Percentiles rank a stretch among this genome's conserved stretches.
Conservation (phyloP, 2,329 filamentous ascomycete genomes). For the Aspergillaceae sp. region DNA sequence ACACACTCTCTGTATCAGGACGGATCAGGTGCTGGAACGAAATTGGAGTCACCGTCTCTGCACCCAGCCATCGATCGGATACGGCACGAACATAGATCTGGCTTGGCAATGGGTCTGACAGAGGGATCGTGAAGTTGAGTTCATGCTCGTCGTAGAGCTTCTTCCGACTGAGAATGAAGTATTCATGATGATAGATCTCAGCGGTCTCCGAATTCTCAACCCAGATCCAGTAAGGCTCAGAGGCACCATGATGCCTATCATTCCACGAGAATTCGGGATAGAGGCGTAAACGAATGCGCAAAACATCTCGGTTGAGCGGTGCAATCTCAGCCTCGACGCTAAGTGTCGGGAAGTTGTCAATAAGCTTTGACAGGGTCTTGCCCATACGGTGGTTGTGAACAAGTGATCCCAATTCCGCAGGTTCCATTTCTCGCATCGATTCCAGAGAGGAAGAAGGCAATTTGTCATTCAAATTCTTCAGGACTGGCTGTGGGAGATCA, state of each 20-base stretch:
- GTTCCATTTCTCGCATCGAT: constrained; percentile 82
- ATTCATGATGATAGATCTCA: constrained; percentile 96
- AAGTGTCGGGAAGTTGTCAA: constrained; percentile 87
- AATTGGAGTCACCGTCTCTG: constrained; percentile 88
- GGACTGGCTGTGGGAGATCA: constrained; percentile 71
- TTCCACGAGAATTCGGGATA: constrained; percentile 93
- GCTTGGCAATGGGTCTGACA: constrained; percentile 84
- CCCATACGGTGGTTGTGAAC: constrained; percentile 90
- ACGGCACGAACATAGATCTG: constrained; percentile 95
- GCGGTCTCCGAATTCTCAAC: constrained; percentile 97
- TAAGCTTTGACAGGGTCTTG: constrained; percentile 65
- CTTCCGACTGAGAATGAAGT: constrained; percentile 81
- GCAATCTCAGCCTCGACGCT: constrained; percentile 90
- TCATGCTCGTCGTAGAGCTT: constrained; percentile 96
- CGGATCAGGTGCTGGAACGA: constrained; percentile 97
- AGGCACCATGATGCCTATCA: constrained; percentile 83
- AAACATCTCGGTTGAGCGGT: constrained; percentile 84
- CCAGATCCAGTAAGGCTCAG: constrained; percentile 97
- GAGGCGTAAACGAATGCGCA: constrained; percentile 79
- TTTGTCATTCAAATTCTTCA: constrained; percentile 79
- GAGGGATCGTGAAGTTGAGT: constrained; percentile 91
- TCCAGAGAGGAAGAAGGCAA: constrained; percentile 66
- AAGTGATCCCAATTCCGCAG: constrained; percentile 77
- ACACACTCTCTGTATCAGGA: constrained; percentile 93
- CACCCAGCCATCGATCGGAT: constrained; percentile 92